Evolutionary conservation across 2,329 filamentous ascomycete species (phyloP).

Genomic region (Diaporthe aspalathi): DNA sequence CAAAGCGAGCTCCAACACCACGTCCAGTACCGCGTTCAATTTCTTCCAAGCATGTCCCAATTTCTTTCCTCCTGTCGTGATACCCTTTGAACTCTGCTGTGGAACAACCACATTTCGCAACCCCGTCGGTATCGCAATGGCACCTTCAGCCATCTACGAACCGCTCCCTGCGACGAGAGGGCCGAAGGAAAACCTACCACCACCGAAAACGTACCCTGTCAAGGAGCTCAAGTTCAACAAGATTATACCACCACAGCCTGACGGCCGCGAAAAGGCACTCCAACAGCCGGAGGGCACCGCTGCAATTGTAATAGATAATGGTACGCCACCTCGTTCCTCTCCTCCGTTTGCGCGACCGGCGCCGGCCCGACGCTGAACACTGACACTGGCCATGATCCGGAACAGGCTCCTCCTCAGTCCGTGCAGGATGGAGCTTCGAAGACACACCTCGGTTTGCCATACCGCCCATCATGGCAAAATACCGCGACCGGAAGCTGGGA

Average conservation of each 20-base stretch:
- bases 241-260: slow-evolving; percentile 63
- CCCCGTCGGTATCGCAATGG: slow-evolving; percentile 40
- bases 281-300: slow-evolving; percentile 65
- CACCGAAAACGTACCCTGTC: slow-evolving; percentile 69
- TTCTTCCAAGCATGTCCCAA: slow-evolving; percentile 23
- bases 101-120: slow-evolving; percentile 1
- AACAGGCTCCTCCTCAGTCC: slow-evolving; percentile 85
- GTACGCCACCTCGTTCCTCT: slow-evolving; percentile 58
- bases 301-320: slow-evolving; percentile 98
- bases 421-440: slow-evolving; percentile 97
- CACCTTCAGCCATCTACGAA: slow-evolving; percentile 58
- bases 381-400: slow-evolving; percentile 41
- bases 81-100: slow-evolving; percentile 32
- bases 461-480: slow-evolving; percentile 93
- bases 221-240: slow-evolving; percentile 72
- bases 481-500: slow-evolving; percentile 91
- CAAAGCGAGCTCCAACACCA: background rate
- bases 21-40: background rate
- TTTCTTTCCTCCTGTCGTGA: slow-evolving; percentile 23
- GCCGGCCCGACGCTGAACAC: too few relatives aligned
- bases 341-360: background rate
- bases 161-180: slow-evolving; percentile 51
- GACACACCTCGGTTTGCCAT: slow-evolving; percentile 81
- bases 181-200: slow-evolving; percentile 59
- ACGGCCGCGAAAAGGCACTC: slow-evolving; percentile 78